phyloP scores from a whole-genome alignment of 2,329 filamentous ascomycete genomes.

The Macroventuria anomochaeta region DNA sequence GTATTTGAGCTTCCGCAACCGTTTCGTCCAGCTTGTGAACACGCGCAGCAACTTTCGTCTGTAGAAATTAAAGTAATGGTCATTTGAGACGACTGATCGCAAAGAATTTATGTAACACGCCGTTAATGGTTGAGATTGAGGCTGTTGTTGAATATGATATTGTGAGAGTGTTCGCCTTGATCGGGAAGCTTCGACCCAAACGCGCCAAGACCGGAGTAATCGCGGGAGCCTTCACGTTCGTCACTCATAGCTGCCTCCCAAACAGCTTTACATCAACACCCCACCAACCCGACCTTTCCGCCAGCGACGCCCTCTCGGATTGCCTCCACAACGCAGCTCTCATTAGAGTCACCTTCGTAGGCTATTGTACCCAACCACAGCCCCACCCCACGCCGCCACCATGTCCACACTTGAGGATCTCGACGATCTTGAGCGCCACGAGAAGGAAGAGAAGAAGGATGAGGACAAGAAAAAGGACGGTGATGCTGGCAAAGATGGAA shows the following conservation, averaged over 20 bases:
- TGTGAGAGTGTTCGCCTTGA: slow-evolving; percentile 3
- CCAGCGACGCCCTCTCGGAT: slow-evolving; percentile 8
- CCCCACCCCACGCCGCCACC: slow-evolving; percentile 38
- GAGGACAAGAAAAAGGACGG: slow-evolving; percentile 60
- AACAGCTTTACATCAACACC: slow-evolving; percentile 34
- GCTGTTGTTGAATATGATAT: not conserved
- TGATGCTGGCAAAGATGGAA: slow-evolving; percentile 59
- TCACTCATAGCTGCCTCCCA: slow-evolving; percentile 46
- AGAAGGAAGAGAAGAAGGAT: slow-evolving; percentile 73
- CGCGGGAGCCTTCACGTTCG: slow-evolving; percentile 38
- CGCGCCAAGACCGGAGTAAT: slow-evolving; percentile 33
- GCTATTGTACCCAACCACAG: not conserved
- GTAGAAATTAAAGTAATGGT: no score
- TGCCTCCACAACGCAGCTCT: not conserved
- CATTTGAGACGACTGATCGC: no score
- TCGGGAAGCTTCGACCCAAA: slow-evolving; percentile 18
- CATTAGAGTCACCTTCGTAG: not conserved
- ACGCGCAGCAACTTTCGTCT: no score
- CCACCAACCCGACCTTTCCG: slow-evolving; percentile 15
- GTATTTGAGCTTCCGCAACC: no score
- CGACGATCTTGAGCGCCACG: slow-evolving; percentile 83
- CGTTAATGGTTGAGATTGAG: not conserved
- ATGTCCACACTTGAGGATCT: slow-evolving; percentile 95
- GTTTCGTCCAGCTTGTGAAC: no score
- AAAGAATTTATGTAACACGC: not conserved